These are phyloP conservation scores for Chlorella sp. DNA, from an alignment of 139 green algal genomes.

Conservation along the genomic window DNA sequence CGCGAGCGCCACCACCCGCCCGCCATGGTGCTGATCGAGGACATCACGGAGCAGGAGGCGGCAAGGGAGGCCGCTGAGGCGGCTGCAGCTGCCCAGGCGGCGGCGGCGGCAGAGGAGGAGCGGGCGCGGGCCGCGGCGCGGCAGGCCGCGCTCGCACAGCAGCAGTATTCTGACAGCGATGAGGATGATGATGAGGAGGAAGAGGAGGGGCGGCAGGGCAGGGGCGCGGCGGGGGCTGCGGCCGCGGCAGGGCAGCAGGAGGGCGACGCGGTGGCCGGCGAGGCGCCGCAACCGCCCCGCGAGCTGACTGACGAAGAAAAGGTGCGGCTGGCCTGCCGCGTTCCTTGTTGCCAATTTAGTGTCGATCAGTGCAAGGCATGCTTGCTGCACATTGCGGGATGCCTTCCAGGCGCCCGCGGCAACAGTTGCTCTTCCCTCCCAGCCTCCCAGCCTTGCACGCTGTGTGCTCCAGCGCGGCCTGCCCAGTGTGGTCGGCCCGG, in stretches of 20 bases:
- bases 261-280: neutral
- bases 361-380: no score
- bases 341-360: no score
- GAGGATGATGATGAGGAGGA: neutral
- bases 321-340: neutral
- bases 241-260: neutral
- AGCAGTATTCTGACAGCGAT: neutral
- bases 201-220: neutral
- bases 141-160: neutral
- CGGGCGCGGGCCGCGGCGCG: slow-evolving; percentile 3
- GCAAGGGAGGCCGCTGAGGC: slow-evolving; percentile 6
- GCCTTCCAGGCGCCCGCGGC: no score
- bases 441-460: no score
- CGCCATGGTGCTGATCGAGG: slow-evolving; percentile 23
- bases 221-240: neutral
- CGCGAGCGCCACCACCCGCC: neutral
- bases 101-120: neutral
- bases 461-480: no score
- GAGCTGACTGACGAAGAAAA: neutral
- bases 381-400: no score
- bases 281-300: neutral
- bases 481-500: no score
- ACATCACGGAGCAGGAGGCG: slow-evolving; percentile 33
- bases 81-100: neutral
- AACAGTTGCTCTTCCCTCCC: no score